Evolutionary conservation across 1,284 basidiomycete genomes (phyloP), one percentile per base, ranked within the genome.

Genomic region (Golubevia sp.): DNA sequence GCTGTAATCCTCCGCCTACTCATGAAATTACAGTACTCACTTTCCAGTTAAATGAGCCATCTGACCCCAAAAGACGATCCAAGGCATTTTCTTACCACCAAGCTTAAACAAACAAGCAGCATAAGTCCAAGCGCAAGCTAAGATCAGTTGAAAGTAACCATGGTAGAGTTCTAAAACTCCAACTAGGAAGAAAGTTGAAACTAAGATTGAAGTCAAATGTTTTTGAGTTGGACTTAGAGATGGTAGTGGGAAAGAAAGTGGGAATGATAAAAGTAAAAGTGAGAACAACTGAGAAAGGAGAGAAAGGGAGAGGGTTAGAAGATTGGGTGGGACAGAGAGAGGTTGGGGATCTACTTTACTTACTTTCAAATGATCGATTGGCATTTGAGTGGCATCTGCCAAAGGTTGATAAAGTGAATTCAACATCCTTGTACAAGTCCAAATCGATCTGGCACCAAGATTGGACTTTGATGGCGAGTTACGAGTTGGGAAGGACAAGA

Each of bases 231-330:
- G 66, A 13, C 55, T 26, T 15, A 69, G 63, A 34, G 82, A 70
- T 24, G 78, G 67, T 21, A 82, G 73, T 23, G 70, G 63, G 7
- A 71, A 64, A 2, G 79, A 71, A 3, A 83, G 65, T 11, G 75
- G 75, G 57, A 64, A 82, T 3, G 77, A 67, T n/a, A 73, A n/a
- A 24, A 82, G 56, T 20, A 83, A 66, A 55, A 75, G 71, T 55
- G 51, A 56, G 30, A 80, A 73, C 38, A 84, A 70, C 70, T 73
- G 56, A 58, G 89, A n/a, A n/a, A n/a, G n/a, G n/a, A n/a, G n/a
- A n/a, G n/a, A n/a, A n/a, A n/a, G n/a, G n/a, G n/a, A n/a, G n/a
- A n/a, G n/a, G n/a, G n/a, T n/a, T n/a, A n/a, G n/a, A n/a, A n/a
- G n/a, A n/a, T n/a, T n/a, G n/a, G n/a, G n/a, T n/a, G n/a, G n/a